Conservation (phyloP, 1,284 basidiomycete species). For the Tilletiopsis washingtonensis region DNA sequence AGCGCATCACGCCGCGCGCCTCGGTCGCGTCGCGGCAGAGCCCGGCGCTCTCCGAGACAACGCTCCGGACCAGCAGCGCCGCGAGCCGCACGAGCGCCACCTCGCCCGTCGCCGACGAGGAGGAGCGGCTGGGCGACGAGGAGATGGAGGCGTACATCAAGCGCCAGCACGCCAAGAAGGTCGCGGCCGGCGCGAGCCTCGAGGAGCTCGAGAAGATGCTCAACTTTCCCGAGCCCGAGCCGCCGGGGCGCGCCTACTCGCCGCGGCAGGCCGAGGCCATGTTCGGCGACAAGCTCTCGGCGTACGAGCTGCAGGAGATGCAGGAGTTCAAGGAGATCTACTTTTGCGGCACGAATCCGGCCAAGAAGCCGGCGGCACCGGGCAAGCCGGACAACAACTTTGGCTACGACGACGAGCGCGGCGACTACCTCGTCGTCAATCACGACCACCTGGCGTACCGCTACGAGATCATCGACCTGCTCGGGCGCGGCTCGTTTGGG, state of each 20-base stretch:
- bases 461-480: constrained; percentile 82
- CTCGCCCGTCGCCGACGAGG: constrained; percentile 55
- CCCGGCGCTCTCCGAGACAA: background rate
- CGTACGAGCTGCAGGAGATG: constrained; percentile 82
- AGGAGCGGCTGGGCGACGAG: constrained; percentile 82
- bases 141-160: constrained; percentile 94
- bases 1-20: background rate
- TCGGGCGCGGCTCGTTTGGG: constrained; percentile 97
- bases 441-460: constrained; percentile 92
- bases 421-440: constrained; percentile 84
- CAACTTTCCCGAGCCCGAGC: constrained; percentile 81
- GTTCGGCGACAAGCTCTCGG: constrained; percentile 48
- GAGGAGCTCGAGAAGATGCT: constrained; percentile 81
- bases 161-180: constrained; percentile 77
- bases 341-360: constrained; percentile 58
- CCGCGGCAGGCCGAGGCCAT: constrained; percentile 55
- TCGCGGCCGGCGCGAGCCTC: constrained; percentile 67
- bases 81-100: background rate
- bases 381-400: constrained; percentile 73
- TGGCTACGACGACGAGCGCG: constrained; percentile 96
- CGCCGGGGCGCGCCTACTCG: constrained; percentile 62
- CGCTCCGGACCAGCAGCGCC: background rate
- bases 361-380: constrained; percentile 32
- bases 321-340: constrained; percentile 78
- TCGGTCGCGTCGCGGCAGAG: background rate